Percentiles rank a stretch among this genome's conserved stretches.
phyloP scores from a whole-genome alignment of 495 filamentous ascomycete genomes.

The Aspergillus avenaceus region DNA sequence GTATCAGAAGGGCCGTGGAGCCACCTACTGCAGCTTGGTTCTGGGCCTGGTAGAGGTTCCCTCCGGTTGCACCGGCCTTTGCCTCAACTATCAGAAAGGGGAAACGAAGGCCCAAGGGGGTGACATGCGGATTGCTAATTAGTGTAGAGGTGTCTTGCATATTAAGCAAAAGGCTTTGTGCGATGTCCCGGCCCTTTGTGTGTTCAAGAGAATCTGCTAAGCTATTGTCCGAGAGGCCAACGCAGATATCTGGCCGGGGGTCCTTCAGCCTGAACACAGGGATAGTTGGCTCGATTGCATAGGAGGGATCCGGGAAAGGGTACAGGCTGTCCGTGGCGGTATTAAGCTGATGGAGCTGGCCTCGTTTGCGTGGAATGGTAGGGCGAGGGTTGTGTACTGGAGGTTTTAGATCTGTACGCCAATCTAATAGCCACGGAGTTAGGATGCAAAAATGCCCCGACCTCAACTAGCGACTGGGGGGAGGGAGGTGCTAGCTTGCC shows the following conservation, averaged over 20 bases:
- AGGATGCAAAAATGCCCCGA: not conserved
- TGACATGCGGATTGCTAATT: slow-evolving; percentile 11
- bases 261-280: slow-evolving; percentile 8
- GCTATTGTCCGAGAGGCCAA: slow-evolving; percentile 9
- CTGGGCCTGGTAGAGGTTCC: slow-evolving; percentile 14
- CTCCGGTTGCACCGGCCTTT: slow-evolving; percentile 11
- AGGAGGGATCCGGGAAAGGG: not conserved
- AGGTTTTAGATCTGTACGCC: slow-evolving; percentile 6
- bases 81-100: slow-evolving; percentile 13
- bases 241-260: slow-evolving; percentile 8
- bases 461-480: not conserved
- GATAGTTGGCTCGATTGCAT: not conserved
- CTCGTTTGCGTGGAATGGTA: slow-evolving; percentile 7
- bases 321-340: not conserved
- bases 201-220: not conserved
- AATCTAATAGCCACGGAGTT: not conserved
- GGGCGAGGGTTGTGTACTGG: slow-evolving; percentile 5
- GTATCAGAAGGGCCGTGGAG: slow-evolving; percentile 9
- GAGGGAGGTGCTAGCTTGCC: not conserved
- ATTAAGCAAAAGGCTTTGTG: slow-evolving; percentile 4
- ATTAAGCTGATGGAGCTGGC: slow-evolving; percentile 1
- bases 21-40: slow-evolving; percentile 14
- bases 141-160: slow-evolving; percentile 5
- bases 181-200: not conserved
- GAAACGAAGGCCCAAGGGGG: slow-evolving; percentile 3